Evolutionary conservation across 805 yeast genomes (phyloP), one percentile per base, ranked within the genome.

Genomic region (Yarrowia osloensis): DNA sequence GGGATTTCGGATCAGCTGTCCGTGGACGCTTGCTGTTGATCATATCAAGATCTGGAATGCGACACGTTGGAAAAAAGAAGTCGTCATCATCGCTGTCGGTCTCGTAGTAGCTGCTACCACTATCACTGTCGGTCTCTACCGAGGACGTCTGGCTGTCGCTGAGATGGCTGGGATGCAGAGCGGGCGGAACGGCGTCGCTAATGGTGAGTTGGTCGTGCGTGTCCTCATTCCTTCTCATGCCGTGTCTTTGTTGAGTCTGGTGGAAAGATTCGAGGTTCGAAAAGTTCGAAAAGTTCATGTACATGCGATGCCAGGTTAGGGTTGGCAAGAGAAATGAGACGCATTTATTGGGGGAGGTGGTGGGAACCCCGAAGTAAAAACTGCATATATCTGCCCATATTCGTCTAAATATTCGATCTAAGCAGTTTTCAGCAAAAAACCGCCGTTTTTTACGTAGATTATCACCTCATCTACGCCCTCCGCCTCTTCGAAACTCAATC

Each of bases 31-130:
- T 54, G 44, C 12, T 35, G 6, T 35, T 35, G 33, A 24, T 22
- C 31, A 54, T 35, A 35, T 54, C 61, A 12, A 54, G 61, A 3
- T 54, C 61, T 2, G 61, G 61, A 26, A 54, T 54, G 13, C 61
- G 61, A 24, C 61, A 54, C 11, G 61, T 24, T 5, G 61, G 61
- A 17, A 54, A 54, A n/a, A 24, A 54, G 5, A 21, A 1, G 44
- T 54, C 61, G 21, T 52, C 59, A 9, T 29, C 33, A 29, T 50
- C 57, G 7, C 54, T 49, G 12, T 50, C 61, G 4, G 61, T 35
- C 22, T 54, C 61, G 3, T 54, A 54, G 31, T 24, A 54, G 15
- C 61, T 50, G 57, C 40, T 33, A 19, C 40, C 57, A 13, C 40
- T 31, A 29, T 31, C 39, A n/a, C 37, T 21, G 15, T 33, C 55